These are phyloP conservation scores for Sorghum bicolor DNA, from an alignment of 176 grass and related monocot species.

Conservation along the genomic window Sorghum_bicolor_NCBIv3 NC_012870.2:56435001-56435500, in stretches of 20 bases:
- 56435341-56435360: not conserved
- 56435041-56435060: conserved; percentile 9
- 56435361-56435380: not conserved
- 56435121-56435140: not conserved
- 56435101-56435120: not conserved
- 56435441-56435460: not conserved
- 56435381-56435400: not conserved
- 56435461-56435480: not conserved
- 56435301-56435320: conserved; percentile 21
- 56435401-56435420: not conserved
- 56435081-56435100: not conserved
- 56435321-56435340: conserved; percentile 18
- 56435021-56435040: not conserved
- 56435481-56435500: not conserved
- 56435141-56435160: not conserved
- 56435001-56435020: not conserved
- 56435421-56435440: not conserved
- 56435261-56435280: not conserved
- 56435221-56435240: not conserved
- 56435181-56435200: not conserved
- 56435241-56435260: conserved; percentile 17
- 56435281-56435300: not conserved
- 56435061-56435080: not conserved
- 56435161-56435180: not conserved
- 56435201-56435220: not conserved